phyloP scores from a whole-genome alignment of 1,139 yeast genomes.

The Schwanniomyces etchellsii region DNA sequence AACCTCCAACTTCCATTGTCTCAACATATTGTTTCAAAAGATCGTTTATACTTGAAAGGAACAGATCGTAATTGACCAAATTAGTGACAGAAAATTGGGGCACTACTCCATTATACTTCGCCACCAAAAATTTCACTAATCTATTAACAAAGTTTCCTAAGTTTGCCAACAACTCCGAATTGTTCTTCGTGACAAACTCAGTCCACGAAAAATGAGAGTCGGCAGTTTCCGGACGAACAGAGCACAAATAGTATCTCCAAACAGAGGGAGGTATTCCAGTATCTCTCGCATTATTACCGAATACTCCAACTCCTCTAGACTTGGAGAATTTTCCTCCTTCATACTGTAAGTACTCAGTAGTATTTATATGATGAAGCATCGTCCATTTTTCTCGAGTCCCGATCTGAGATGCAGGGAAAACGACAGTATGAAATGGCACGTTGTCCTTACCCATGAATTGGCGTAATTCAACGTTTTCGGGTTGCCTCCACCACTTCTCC shows the following conservation, averaged over 20 bases:
- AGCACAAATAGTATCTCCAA: conserved; percentile 94
- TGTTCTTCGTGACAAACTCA: conserved; percentile 90
- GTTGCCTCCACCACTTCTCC: conserved; percentile 85
- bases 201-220: conserved; percentile 98
- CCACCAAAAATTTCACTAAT: conserved; percentile 79
- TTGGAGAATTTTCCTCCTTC: conserved; percentile 98
- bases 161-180: conserved; percentile 89
- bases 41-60: conserved; percentile 55
- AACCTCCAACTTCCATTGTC: conserved; percentile 73
- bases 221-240: conserved; percentile 90
- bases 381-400: conserved; percentile 93
- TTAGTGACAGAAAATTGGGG: conserved; percentile 52
- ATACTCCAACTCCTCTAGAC: conserved; percentile 94
- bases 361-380: conserved; percentile 80
- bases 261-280: conserved; percentile 88
- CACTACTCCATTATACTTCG: conserved; percentile 87
- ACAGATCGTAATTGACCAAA: conserved; percentile 44
- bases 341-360: conserved; percentile 94
- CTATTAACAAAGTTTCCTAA: conserved; percentile 96
- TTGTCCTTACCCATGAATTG: conserved; percentile 99
- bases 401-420: conserved; percentile 86
- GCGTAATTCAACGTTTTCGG: conserved; percentile 75
- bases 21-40: conserved; percentile 58
- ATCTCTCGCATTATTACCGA: conserved; percentile 95
- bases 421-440: conserved; percentile 97